These are phyloP conservation scores for Cyclanthera cordifolia DNA, from an alignment of 306 rosid species.

Conservation along the genomic window DNA sequence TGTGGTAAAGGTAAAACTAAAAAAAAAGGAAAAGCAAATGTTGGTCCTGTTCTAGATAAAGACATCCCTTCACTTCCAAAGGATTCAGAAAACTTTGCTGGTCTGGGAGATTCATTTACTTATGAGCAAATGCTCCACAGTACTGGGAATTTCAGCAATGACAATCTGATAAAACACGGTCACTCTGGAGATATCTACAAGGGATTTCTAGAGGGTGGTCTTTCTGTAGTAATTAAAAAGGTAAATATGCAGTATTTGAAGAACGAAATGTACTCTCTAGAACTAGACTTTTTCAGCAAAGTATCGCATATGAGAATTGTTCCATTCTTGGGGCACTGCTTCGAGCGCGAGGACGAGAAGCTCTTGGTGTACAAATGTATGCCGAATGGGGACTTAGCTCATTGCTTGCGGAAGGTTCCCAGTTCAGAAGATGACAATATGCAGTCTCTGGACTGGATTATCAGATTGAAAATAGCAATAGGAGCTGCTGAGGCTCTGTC, in stretches of 20 bases:
- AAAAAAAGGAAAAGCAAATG: conserved; percentile 35
- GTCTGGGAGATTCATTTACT: conserved; percentile 49
- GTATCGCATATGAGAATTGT: conserved; percentile 67
- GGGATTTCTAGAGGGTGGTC: conserved; percentile 46
- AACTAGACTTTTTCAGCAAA: conserved; percentile 55
- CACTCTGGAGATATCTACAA: conserved; percentile 75
- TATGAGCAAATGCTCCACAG: conserved; percentile 50
- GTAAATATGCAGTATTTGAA: conserved; percentile 37
- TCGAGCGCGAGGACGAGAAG: conserved; percentile 68
- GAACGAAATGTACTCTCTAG: conserved; percentile 44
- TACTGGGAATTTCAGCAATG: conserved; percentile 52
- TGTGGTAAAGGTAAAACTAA: conserved; percentile 22
- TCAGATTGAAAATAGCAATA: conserved; percentile 77
- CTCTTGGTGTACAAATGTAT: conserved; percentile 68
- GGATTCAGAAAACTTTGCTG: conserved; percentile 26
- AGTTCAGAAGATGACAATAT: conserved; percentile 29
- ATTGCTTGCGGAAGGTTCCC: conserved; percentile 46
- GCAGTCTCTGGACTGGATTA: conserved; percentile 84
- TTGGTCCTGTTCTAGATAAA: conserved; percentile 37
- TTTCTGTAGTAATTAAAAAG: conserved; percentile 59
- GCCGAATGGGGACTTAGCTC: conserved; percentile 76
- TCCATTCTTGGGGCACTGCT: conserved; percentile 76
- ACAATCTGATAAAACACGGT: conserved; percentile 64
- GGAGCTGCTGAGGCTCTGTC: conserved; percentile 88
- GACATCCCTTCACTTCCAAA: conserved; percentile 39